Evolutionary conservation across 306 rosid species (phyloP).

Genomic region (Sesbania bispinosa): DNA sequence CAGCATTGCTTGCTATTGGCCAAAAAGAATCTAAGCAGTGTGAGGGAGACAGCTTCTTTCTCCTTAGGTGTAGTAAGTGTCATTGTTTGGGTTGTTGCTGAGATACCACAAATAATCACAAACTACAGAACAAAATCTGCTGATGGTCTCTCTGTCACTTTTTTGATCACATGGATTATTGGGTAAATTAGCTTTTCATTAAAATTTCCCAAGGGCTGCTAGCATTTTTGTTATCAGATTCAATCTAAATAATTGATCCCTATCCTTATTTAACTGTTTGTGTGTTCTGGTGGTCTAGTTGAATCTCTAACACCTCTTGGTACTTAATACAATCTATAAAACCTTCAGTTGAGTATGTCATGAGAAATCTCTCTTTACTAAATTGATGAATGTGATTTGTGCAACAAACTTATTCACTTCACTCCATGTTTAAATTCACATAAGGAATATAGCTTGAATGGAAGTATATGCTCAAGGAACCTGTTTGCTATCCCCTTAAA

Average conservation of each 20-base stretch:
- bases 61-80: slow-evolving; percentile 63
- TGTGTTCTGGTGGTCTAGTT: neutral
- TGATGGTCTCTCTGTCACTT: slow-evolving; percentile 65
- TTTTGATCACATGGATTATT: slow-evolving; percentile 77
- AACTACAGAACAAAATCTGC: slow-evolving; percentile 62
- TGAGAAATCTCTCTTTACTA: neutral
- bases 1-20: slow-evolving; percentile 52
- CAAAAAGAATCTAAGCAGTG: slow-evolving; percentile 31
- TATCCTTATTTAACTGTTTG: neutral
- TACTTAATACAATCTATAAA: neutral
- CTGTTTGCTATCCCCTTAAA: neutral
- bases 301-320: neutral
- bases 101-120: slow-evolving; percentile 79
- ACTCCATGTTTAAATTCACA: neutral
- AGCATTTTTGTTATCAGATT: slow-evolving; percentile 28
- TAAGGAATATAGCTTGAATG: neutral
- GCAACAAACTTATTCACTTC: neutral
- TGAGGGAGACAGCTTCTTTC: slow-evolving; percentile 54
- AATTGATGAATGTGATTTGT: neutral
- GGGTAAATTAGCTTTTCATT: slow-evolving; percentile 45
- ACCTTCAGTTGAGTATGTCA: neutral
- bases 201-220: neutral
- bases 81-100: slow-evolving; percentile 72
- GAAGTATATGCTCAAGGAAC: neutral
- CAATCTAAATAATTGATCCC: neutral